Conservation (phyloP, 1,284 basidiomycete species). For the Phylloporus sp. region DNA sequence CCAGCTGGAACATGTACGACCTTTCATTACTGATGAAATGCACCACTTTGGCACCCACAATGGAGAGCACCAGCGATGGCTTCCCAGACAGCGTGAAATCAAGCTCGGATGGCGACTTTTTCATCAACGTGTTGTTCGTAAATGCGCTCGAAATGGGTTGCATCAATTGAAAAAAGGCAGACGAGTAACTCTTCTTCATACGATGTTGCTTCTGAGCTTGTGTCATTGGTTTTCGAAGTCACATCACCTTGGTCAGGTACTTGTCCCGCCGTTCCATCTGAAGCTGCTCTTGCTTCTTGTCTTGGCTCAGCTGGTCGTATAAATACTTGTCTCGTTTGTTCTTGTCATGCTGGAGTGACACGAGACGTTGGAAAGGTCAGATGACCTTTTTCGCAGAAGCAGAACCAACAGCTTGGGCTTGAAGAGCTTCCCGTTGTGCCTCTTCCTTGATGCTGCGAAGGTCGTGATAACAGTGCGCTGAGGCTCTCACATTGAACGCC, state of each 20-base stretch:
- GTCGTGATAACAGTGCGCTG: conserved; percentile 57
- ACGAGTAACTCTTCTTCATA: conserved; percentile 82
- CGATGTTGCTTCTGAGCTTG: conserved; percentile 67
- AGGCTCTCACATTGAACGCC: conserved; percentile 66
- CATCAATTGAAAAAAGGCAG: conserved; percentile 81
- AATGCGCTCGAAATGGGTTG: conserved; percentile 86
- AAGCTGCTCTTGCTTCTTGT: conserved; percentile 73
- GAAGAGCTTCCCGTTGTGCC: conserved; percentile 61
- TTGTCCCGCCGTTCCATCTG: conserved; percentile 74
- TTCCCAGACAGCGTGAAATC: conserved; percentile 73
- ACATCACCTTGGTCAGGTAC: conserved; percentile 72
- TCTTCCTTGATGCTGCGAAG: conserved; percentile 73
- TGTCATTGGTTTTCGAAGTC: conserved; percentile 53
- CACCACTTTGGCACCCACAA: conserved; percentile 70
- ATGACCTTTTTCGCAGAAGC: conserved; percentile 52
- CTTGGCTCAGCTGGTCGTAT: conserved; percentile 68
- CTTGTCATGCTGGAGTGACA: conserved; percentile 74
- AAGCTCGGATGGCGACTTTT: conserved; percentile 69
- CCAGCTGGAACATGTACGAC: conserved; percentile 79
- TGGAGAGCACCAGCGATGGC: conserved; percentile 71
- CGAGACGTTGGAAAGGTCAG: conserved; percentile 71
- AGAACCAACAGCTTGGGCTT: conserved; percentile 45
- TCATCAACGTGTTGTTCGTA: conserved; percentile 59
- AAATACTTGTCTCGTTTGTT: conserved; percentile 72
- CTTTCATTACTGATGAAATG: conserved; percentile 78